A percentile compares a stretch with the other conserved stretches of the same genome.
These are phyloP conservation scores for Prunus campanulata DNA, from an alignment of 306 rosid species.

Conservation along the genomic window DNA sequence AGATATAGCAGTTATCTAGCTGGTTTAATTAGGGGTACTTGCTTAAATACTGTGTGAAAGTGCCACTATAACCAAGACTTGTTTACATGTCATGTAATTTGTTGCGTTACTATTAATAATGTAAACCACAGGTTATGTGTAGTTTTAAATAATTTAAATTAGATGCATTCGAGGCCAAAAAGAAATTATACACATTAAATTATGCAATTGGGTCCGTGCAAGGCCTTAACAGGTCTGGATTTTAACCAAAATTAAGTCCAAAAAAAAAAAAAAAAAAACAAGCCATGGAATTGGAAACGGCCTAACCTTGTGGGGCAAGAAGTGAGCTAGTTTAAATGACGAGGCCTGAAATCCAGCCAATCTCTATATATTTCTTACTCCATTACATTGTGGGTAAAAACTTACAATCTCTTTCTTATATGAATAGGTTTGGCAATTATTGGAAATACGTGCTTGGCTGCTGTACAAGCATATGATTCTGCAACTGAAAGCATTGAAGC, in stretches of 20 bases:
- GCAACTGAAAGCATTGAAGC: conserved; percentile 81
- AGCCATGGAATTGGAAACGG: neutral
- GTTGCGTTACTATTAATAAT: neutral
- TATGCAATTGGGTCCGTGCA: too few species aligned
- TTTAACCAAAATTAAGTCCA: too few species aligned
- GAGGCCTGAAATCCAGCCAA: conserved; percentile 4
- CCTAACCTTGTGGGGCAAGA: neutral
- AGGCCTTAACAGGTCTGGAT: neutral
- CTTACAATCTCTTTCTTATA: conserved; percentile 6
- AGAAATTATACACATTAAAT: too few species aligned
- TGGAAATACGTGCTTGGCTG: conserved; percentile 78
- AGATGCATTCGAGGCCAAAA: too few species aligned
- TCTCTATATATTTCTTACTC: neutral
- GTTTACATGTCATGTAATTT: neutral
- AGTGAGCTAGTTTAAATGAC: neutral
- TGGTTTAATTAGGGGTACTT: too few species aligned
- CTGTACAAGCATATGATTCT: conserved; percentile 76
- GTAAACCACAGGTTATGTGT: neutral
- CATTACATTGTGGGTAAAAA: neutral
- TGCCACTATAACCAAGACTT: too few species aligned
- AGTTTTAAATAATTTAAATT: neutral
- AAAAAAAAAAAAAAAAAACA: too few species aligned
- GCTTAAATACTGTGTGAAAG: too few species aligned
- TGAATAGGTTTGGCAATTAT: conserved; percentile 61
- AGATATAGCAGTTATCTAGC: too few species aligned